Conservation (phyloP, 2,329 filamentous ascomycete genomes). For the Ascochyta lentis region DNA sequence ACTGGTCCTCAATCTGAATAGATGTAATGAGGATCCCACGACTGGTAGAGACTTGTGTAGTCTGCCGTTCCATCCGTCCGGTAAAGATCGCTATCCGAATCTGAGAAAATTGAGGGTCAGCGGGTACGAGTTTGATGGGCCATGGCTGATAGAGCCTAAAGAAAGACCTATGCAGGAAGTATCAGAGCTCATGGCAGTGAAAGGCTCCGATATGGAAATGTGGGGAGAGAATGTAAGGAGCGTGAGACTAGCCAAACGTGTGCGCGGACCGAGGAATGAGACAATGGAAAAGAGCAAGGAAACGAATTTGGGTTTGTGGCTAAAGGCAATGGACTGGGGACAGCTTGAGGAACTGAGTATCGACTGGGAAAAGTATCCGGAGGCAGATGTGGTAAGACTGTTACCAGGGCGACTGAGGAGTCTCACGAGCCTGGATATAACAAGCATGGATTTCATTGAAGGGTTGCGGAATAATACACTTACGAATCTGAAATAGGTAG, state of each 20-base stretch:
- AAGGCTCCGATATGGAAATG: background rate
- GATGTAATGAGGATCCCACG: background rate
- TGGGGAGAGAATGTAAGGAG: background rate
- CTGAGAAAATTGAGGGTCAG: background rate
- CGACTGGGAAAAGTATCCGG: too few species aligned
- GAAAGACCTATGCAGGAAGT: background rate
- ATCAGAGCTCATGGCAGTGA: background rate
- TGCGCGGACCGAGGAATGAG: background rate
- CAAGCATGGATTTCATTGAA: too few species aligned
- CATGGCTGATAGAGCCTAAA: background rate
- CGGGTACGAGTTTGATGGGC: background rate
- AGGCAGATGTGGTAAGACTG: too few species aligned
- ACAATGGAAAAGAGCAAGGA: background rate
- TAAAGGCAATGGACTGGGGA: too few species aligned
- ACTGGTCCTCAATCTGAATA: background rate
- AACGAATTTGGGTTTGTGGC: background rate
- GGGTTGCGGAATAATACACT: too few species aligned
- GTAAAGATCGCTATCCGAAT: background rate
- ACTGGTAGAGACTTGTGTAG: background rate
- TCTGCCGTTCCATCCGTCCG: background rate
- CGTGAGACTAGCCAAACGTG: background rate
- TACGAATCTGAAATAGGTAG: too few species aligned
- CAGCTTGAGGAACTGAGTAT: too few species aligned
- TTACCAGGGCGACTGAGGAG: too few species aligned
- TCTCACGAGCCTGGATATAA: too few species aligned